Percentiles rank a stretch among this genome's conserved stretches.
Conservation (phyloP, 1,284 basidiomycete species). For the Neotropicomus parvogracilis region DNA sequence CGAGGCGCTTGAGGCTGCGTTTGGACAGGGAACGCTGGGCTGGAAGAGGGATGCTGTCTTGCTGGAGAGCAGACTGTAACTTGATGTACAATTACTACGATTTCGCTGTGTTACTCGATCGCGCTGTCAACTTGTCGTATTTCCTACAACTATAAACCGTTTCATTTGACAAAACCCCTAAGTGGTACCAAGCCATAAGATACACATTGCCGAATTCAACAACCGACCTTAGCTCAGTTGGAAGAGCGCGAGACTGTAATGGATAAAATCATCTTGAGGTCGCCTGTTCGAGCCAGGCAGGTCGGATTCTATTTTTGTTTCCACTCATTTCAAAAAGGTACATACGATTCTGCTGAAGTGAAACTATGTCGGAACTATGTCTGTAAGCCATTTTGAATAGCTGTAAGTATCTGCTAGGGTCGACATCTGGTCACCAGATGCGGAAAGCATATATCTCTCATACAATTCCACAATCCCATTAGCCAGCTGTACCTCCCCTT, state of each 20-base stretch:
- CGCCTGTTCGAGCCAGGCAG: slow-evolving; percentile 60
- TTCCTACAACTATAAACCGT: too few species aligned
- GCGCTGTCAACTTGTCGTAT: too few species aligned
- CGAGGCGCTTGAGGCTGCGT: slow-evolving; percentile 79
- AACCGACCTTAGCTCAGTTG: slow-evolving; percentile 39
- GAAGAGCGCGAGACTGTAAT: slow-evolving; percentile 39
- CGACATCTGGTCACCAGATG: slow-evolving; percentile 7
- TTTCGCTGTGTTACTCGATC: neutral
- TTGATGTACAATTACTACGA: neutral
- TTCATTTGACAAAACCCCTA: neutral
- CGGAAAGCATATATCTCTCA: slow-evolving; percentile 22
- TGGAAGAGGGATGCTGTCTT: slow-evolving; percentile 53
- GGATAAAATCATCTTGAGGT: slow-evolving; percentile 43
- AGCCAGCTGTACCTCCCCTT: slow-evolving; percentile 10
- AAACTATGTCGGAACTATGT: slow-evolving; percentile 4
- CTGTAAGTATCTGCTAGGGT: slow-evolving; percentile 13
- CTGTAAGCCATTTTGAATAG: slow-evolving; percentile 27
- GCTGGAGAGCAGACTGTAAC: slow-evolving; percentile 53
- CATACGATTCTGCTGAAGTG: too few species aligned
- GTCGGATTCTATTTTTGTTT: slow-evolving; percentile 35
- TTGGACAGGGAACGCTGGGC: slow-evolving; percentile 59
- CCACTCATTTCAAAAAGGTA: too few species aligned
- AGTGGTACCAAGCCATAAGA: neutral
- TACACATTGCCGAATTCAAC: accelerated
- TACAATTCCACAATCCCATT: slow-evolving; percentile 22